A percentile compares a stretch with the other conserved stretches of the same genome.
Conservation (phyloP, 129 eudicot genomes). For the Lonicera japonica region DNA sequence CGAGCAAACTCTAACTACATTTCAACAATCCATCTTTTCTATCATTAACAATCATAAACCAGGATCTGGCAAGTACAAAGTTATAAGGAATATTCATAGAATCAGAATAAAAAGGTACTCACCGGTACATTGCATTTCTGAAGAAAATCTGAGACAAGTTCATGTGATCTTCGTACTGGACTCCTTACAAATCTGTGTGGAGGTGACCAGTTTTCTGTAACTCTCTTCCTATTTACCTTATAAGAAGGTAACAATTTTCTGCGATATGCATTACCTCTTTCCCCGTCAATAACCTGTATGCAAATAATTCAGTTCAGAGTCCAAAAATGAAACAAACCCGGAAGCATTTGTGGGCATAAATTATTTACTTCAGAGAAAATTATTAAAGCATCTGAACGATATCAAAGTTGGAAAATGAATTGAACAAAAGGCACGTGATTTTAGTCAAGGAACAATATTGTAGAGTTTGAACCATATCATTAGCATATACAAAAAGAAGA, state of each 20-base stretch:
- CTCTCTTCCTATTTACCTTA: conserved; percentile 68
- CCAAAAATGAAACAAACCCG: background rate
- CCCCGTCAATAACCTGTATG: conserved; percentile 82
- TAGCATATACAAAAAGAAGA: too few species aligned
- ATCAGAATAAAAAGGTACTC: conserved; percentile 16
- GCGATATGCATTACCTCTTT: conserved; percentile 75
- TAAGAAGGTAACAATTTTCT: conserved; percentile 72
- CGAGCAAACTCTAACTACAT: background rate
- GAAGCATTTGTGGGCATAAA: background rate
- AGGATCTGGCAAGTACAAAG: background rate
- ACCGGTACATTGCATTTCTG: conserved; percentile 78
- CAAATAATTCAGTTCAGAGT: background rate
- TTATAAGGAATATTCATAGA: background rate
- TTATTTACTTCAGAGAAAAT: background rate
- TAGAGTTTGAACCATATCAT: too few species aligned
- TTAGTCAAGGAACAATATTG: too few species aligned
- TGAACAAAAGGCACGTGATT: background rate
- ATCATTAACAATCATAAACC: background rate
- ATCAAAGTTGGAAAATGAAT: background rate
- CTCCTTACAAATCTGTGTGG: conserved; percentile 14
- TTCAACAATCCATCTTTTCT: background rate
- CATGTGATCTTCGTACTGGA: conserved; percentile 38
- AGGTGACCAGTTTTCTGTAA: conserved; percentile 24
- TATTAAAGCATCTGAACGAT: background rate
- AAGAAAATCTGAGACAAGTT: conserved; percentile 48